A percentile compares a stretch with the other conserved stretches of the same genome.
Evolutionary conservation across 106 monocot genomes (phyloP).

Genomic region (Dendrobium officinale): DNA sequence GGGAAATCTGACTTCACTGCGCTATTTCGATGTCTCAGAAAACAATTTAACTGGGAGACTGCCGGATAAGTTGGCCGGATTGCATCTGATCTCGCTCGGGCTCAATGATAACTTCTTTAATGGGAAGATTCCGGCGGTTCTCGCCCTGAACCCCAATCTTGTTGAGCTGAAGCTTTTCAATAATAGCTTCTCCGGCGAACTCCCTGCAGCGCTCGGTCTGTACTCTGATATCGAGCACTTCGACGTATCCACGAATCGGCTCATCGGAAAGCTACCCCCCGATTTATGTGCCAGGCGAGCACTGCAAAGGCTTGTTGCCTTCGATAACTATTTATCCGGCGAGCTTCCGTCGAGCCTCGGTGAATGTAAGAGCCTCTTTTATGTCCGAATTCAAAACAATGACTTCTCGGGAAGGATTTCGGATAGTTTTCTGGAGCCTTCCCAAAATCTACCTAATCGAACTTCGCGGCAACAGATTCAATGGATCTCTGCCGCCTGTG

Average conservation of each 20-base stretch:
- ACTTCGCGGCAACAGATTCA: constrained; percentile 31
- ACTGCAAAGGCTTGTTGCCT: constrained; percentile 21
- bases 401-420: constrained; percentile 22
- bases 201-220: constrained; percentile 39
- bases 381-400: constrained; percentile 41
- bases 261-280: constrained; percentile 44
- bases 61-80: constrained; percentile 22
- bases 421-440: constrained; percentile 2
- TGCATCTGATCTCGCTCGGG: constrained; percentile 11
- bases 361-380: constrained; percentile 17
- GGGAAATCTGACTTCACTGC: constrained; percentile 17
- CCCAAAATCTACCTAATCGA: constrained; percentile 24
- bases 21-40: constrained; percentile 24
- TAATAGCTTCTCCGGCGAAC: constrained; percentile 24
- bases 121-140: constrained; percentile 30
- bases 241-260: constrained; percentile 38
- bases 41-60: constrained; percentile 45
- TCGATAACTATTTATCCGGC: constrained; percentile 42
- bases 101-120: constrained; percentile 25
- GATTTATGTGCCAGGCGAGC: constrained; percentile 18
- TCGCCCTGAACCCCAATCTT: constrained; percentile 30
- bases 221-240: constrained; percentile 28
- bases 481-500: constrained; percentile 39
- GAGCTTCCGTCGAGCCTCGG: constrained; percentile 34
- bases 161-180: constrained; percentile 31